phyloP scores from a whole-genome alignment of 768 basidiomycete genomes.

The Mycena leptocephala region DNA sequence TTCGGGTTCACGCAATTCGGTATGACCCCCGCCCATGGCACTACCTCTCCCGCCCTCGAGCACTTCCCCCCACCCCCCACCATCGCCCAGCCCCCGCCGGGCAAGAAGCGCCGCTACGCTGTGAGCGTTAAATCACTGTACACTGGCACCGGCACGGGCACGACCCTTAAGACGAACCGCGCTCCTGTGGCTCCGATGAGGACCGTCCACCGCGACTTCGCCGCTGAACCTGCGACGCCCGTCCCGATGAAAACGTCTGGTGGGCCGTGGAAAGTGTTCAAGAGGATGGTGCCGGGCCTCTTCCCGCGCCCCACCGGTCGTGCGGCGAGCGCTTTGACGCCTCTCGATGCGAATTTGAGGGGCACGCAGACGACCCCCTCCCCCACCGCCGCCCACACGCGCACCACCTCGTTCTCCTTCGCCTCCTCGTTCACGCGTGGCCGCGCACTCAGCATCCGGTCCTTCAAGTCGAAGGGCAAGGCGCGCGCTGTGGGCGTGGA shows the following conservation, averaged over 20 bases:
- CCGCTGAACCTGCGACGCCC: background rate
- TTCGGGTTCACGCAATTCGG: background rate
- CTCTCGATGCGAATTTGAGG: background rate
- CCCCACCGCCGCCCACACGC: background rate
- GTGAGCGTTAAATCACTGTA: background rate
- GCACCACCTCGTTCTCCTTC: background rate
- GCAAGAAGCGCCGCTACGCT: conserved; percentile 9
- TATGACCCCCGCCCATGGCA: background rate
- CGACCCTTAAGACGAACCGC: conserved; percentile 2
- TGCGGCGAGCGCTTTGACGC: background rate
- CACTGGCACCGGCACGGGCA: conserved; percentile 1
- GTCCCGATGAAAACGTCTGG: background rate
- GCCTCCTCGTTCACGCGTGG: background rate
- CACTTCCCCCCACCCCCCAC: background rate
- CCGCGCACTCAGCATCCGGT: conserved; percentile 15
- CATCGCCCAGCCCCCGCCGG: background rate
- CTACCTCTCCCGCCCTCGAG: background rate
- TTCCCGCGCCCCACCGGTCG: conserved; percentile 12
- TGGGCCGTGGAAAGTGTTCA: background rate
- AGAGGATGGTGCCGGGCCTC: conserved; percentile 7
- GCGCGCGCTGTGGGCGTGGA: background rate
- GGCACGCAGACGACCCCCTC: background rate
- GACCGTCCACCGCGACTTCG: background rate
- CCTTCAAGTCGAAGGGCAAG: conserved; percentile 9
- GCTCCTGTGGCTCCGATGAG: background rate